A percentile compares a stretch with the other conserved stretches of the same genome.
phyloP scores from a whole-genome alignment of 345 rosid genomes.

The Arabidopsis arenosa region DNA sequence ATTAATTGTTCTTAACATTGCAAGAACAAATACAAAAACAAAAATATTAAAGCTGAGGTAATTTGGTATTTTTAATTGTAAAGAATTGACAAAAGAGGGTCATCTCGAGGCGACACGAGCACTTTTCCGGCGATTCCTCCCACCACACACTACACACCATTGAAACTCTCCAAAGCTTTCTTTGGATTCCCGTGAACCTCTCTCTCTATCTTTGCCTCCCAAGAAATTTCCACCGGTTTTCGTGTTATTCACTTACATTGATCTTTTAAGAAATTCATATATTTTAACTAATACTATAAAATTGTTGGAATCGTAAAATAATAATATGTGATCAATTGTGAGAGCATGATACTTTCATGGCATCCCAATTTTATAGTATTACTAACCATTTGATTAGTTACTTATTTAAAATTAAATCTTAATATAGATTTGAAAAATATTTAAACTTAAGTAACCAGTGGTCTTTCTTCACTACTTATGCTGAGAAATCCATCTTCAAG shows the following conservation, averaged over 20 bases:
- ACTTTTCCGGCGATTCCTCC: conserved; percentile 99
- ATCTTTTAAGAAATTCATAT: not conserved
- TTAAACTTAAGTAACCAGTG: not conserved
- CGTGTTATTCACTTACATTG: conserved; percentile 33
- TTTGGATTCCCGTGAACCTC: conserved; percentile 63
- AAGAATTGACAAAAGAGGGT: conserved; percentile 12
- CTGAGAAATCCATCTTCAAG: not conserved
- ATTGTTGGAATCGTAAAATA: not conserved
- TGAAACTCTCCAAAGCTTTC: conserved; percentile 59
- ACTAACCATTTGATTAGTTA: not conserved
- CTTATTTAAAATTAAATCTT: not conserved
- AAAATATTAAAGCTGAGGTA: conserved; percentile 11
- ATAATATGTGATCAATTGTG: not conserved
- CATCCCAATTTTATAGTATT: not conserved
- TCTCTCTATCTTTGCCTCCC: conserved; percentile 28
- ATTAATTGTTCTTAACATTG: conserved; percentile 9
- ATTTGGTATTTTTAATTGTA: conserved; percentile 5
- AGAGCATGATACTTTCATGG: conserved; percentile 6
- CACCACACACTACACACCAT: conserved; percentile 48
- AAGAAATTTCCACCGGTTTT: conserved; percentile 40
- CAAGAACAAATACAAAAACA: conserved; percentile 18
- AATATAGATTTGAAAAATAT: not conserved
- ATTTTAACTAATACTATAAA: not conserved
- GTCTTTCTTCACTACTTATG: not conserved
- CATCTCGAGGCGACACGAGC: conserved; percentile 95